Evolutionary conservation across 179 eudicot genomes (phyloP).

Genomic region (Spinacia oleracea): DNA sequence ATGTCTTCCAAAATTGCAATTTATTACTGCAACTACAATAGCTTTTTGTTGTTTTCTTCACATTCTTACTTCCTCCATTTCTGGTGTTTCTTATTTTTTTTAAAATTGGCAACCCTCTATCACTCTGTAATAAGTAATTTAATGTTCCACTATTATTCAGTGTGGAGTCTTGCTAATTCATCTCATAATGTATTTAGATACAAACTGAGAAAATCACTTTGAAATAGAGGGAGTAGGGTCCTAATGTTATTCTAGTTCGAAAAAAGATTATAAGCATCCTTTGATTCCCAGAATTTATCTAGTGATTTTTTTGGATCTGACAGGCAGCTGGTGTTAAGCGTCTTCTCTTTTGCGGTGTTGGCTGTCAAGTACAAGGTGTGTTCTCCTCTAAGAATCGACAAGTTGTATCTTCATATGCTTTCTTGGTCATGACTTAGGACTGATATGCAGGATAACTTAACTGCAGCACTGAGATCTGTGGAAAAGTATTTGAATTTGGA

Average conservation of each 20-base stretch:
- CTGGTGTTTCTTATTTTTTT: not conserved
- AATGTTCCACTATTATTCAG: not conserved
- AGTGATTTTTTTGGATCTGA: conserved; percentile 14
- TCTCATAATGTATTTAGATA: not conserved
- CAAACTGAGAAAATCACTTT: not conserved
- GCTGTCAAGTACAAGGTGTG: conserved; percentile 98
- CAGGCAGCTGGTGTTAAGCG: conserved; percentile 99
- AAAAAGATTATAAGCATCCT: not conserved
- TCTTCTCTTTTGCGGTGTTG: conserved; percentile 96
- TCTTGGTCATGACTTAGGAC: conserved; percentile 55
- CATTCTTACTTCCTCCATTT: not conserved
- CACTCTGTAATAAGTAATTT: not conserved
- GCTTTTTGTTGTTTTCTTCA: not conserved
- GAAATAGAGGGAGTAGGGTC: not conserved
- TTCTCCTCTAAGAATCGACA: conserved; percentile 5
- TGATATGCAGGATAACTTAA: conserved; percentile 76
- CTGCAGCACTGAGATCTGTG: conserved; percentile 95
- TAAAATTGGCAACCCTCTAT: not conserved
- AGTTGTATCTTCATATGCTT: conserved; percentile 20
- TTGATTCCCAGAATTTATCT: not conserved
- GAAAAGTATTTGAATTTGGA: conserved; percentile 90
- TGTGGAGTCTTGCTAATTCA: not conserved
- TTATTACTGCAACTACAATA: not conserved
- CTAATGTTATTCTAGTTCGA: too few relatives aligned
- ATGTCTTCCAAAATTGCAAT: not conserved